Evolutionary conservation across 257 asterid genomes (phyloP).

Genomic region (Nicotiana otophora): DNA sequence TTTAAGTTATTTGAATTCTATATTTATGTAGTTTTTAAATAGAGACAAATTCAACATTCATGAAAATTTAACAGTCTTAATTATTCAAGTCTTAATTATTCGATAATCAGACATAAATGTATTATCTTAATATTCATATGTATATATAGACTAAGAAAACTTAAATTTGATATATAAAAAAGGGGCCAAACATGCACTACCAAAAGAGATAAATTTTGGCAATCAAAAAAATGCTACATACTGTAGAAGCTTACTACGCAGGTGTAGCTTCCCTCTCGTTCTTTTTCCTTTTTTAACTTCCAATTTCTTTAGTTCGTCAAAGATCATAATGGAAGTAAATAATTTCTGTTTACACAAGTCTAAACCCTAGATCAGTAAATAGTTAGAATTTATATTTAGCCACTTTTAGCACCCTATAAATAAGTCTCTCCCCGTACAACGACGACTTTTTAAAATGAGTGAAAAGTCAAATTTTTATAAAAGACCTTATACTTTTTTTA

Average conservation of each 20-base stretch:
- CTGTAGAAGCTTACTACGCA: background rate
- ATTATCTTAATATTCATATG: background rate
- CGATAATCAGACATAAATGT: background rate
- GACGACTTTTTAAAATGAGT: too few relatives aligned
- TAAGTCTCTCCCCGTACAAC: too few relatives aligned
- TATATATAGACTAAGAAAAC: background rate
- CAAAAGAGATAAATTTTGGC: background rate
- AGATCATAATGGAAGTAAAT: constrained; percentile 1
- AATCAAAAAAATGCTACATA: background rate
- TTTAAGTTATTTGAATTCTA: too few relatives aligned
- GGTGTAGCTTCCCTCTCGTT: background rate
- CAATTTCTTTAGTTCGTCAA: background rate
- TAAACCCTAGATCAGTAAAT: background rate
- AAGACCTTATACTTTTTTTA: too few relatives aligned
- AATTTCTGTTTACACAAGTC: background rate
- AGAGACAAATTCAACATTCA: background rate
- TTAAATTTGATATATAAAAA: background rate
- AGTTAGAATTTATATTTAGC: background rate
- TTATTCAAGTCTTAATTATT: too few relatives aligned
- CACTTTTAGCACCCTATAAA: background rate
- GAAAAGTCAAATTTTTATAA: too few relatives aligned
- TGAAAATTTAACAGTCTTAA: too few relatives aligned
- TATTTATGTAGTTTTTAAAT: background rate
- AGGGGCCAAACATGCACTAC: background rate
- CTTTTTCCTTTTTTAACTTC: background rate